Conservation (phyloP, 306 rosid species). For the Dalbergia cochinchinensis region DNA sequence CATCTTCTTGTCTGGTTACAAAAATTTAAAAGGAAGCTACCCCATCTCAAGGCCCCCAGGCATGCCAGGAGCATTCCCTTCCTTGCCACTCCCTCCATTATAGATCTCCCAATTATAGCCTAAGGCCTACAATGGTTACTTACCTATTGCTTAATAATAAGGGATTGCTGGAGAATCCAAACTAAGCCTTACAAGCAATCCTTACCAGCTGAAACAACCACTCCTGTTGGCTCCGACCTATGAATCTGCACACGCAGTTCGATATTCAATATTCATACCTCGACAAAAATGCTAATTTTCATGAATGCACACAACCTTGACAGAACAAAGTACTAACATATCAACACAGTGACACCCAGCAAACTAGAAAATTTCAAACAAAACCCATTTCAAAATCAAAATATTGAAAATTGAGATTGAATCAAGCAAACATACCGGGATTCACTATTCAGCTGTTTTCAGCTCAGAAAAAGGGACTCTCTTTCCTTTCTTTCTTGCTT, state of each 20-base stretch:
- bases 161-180: not conserved
- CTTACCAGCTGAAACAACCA: not conserved
- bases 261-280: conserved; percentile 6
- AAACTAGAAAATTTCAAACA: not conserved
- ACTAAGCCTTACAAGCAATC: conserved; percentile 15
- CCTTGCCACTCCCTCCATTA: no score
- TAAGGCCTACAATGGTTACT: not conserved
- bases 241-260: conserved; percentile 25
- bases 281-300: conserved; percentile 8
- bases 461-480: conserved; percentile 26
- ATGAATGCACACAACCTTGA: not conserved
- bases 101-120: no score
- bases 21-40: not conserved
- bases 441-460: not conserved
- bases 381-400: not conserved
- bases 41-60: not conserved
- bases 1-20: not conserved
- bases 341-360: not conserved
- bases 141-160: not conserved
- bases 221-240: not conserved
- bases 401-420: conserved; percentile 19
- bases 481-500: not conserved
- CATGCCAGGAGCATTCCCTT: not conserved
- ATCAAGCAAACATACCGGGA: not conserved
- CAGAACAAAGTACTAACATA: conserved; percentile 18